Conservation (phyloP, 192 early-diverging fungal genomes). For the Allomyces javanicus region DNA sequence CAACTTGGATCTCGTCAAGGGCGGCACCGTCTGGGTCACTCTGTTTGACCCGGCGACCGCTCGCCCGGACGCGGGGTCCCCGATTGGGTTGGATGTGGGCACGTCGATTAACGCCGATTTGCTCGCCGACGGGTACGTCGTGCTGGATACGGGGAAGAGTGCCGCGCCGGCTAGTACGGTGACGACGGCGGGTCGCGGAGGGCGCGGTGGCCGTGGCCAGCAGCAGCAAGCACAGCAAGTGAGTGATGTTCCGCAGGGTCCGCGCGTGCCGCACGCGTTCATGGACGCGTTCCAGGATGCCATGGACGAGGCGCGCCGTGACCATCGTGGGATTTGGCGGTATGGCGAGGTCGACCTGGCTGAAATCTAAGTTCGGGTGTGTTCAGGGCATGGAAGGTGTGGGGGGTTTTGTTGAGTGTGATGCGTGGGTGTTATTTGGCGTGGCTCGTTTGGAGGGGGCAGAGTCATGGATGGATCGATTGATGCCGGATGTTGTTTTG, state of each 20-base stretch:
- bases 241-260: background rate
- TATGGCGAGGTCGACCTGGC: no score
- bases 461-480: no score
- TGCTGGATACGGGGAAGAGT: background rate
- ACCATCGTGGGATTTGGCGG: background rate
- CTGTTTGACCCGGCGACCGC: background rate
- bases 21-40: background rate
- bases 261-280: background rate
- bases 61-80: background rate
- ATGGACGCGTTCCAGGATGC: background rate
- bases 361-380: no score
- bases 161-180: no score
- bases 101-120: background rate
- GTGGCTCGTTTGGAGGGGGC: no score
- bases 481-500: no score
- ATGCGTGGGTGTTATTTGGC: no score
- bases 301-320: background rate
- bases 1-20: background rate
- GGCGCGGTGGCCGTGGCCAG: background rate
- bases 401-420: no score
- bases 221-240: background rate
- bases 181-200: no score
- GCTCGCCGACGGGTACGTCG: background rate
- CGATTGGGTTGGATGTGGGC: background rate
- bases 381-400: no score